Evolutionary conservation across 2,329 filamentous ascomycete species (phyloP), one percentile per base, ranked within the genome.

Genomic region (Clathrospora elynae): DNA sequence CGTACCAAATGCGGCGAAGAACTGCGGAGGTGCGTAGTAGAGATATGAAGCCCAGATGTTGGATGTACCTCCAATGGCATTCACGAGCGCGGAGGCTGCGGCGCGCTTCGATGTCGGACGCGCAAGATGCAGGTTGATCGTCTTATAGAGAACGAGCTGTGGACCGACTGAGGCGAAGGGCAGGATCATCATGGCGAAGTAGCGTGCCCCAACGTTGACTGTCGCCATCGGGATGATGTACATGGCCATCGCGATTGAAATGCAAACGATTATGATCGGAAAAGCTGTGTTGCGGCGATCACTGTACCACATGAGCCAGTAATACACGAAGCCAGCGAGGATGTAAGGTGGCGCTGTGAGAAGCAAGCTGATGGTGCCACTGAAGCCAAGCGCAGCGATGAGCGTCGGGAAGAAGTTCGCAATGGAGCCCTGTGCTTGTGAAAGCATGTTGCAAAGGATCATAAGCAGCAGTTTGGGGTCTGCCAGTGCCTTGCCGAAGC

Each of bases 381-480:
- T 59, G 52, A 79, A 81, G 25, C 78, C 77, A n/a, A 82, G 73
- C 0, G 79, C 80, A 14, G 65, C 64, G 0, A 79, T 80, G 28
- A 81, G 71, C 1, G 77, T 75, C 0, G 78, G 78, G 63, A 79
- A 80, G 63, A 80, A 83, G 23, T 57, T 57, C 18, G 54, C 54
- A 34, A 57, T 59, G 6, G 78, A 81, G 5, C 80, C 66, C 4
- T 80, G 79, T 11, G 82, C 73, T 11, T 82, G 78, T 41, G 82
- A 83, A 3, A 79, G 77, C 11, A 78, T 78, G 43, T 82, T 77
- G 10, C 79, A 79, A 7, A 83, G 39, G 72, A 81, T 82, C 76
- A 84, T 78, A 44, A 84, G 55, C 51, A 82, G 82, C 43, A 82
- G 78, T 71, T 83, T 83, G 57, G 70, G 26, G 49, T 84, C 82